Evolutionary conservation across 306 rosid species (phyloP), one percentile per base, ranked within the genome.

Genomic region (Trichosanthes truncata): DNA sequence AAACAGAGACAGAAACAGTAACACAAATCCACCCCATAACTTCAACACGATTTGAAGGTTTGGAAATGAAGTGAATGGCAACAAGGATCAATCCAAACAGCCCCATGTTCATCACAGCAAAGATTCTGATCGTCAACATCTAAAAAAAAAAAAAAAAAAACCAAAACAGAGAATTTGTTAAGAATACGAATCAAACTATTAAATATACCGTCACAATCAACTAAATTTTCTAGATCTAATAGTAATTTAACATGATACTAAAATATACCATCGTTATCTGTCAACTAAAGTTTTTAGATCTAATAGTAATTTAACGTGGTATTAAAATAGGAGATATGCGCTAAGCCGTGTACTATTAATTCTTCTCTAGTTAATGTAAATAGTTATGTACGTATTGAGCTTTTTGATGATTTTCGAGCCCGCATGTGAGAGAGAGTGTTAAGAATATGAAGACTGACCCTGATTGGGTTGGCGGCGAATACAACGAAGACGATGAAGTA

Each of bases 1-100:
- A 96, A 6, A 93, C 99, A 76, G 86, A 57, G 2, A 91, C 86
- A 0, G 96, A 83, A 55, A 91, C 46, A 6, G 84, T 67, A 18
- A 91, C 99, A 83, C 95, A 90, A 14, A 93, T 81, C 99, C 97
- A 93, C 13, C 98, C 98, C 18, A 96, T 74, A 35, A 90, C 89
- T 79, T 84, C 80, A 21, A 87, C 92, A 3, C 88, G 90, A 18
- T 81, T 68, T 0, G 78, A 13, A 65, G 62, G 83, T 18, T 80
- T 87, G 15, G 87, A 74, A 0, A 81, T 85, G 15, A 88, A 90
- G 6, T 82, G 86, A 49, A 89, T 78, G 3, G 87, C 71, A n/a
- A 85, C 8, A n/a, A 83, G 56, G 84, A 96, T 90, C 79, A 84
- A 53, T 36, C 85, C 81, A 40, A 93, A 88, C 43, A 87, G 74